A percentile compares a stretch with the other conserved stretches of the same genome.
phyloP scores from a whole-genome alignment of 768 basidiomycete genomes.

The Serendipita indica region DNA sequence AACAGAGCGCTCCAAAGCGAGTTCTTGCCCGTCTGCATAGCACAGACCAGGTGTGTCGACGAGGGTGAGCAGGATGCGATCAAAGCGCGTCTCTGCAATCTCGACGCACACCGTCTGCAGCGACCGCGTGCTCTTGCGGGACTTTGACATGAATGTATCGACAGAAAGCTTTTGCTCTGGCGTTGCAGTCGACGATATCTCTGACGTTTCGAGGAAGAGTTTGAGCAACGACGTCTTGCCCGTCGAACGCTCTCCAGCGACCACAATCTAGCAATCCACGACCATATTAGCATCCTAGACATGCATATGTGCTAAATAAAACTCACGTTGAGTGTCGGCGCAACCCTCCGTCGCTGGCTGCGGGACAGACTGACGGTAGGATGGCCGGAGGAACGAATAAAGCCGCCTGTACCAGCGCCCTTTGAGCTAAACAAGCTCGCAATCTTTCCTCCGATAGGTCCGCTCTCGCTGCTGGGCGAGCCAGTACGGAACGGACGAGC shows the following conservation, averaged over 20 bases:
- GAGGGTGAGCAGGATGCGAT: slow-evolving; percentile 62
- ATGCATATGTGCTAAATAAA: neutral
- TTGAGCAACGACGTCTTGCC: slow-evolving; percentile 77
- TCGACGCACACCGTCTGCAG: slow-evolving; percentile 63
- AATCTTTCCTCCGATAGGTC: slow-evolving; percentile 28
- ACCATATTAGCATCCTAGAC: neutral
- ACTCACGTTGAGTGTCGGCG: slow-evolving; percentile 70
- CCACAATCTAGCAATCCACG: slow-evolving; percentile 23
- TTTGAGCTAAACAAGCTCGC: slow-evolving; percentile 10
- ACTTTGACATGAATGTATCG: slow-evolving; percentile 47
- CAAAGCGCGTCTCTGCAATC: slow-evolving; percentile 66
- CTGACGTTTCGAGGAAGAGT: slow-evolving; percentile 69
- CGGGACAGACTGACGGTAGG: slow-evolving; percentile 27
- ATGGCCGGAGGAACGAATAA: neutral
- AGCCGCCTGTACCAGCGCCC: neutral
- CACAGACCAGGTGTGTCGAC: slow-evolving; percentile 81
- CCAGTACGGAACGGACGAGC: slow-evolving; percentile 53
- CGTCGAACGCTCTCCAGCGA: slow-evolving; percentile 65
- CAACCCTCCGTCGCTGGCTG: slow-evolving; percentile 23
- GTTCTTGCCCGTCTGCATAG: slow-evolving; percentile 53
- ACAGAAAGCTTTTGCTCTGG: slow-evolving; percentile 53
- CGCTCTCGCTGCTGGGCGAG: slow-evolving; percentile 8
- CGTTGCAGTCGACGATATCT: slow-evolving; percentile 64
- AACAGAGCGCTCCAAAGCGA: slow-evolving; percentile 68
- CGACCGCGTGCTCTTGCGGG: slow-evolving; percentile 39